phyloP scores from a whole-genome alignment of 768 basidiomycete genomes.

The Leucocoprinus birnbaumii region DNA sequence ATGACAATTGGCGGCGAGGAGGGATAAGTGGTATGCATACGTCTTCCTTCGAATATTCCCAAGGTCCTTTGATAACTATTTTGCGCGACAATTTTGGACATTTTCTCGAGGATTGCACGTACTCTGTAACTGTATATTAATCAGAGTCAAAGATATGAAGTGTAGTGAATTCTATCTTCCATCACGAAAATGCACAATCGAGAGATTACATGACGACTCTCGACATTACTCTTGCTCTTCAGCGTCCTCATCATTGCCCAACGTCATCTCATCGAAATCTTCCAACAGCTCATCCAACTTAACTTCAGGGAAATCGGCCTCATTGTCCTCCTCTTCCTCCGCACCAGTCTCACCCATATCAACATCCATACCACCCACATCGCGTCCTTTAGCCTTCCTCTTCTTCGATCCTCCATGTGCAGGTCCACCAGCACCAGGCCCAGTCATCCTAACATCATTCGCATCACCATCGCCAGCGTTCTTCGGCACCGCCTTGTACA shows the following conservation, averaged over 20 bases:
- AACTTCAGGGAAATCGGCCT: slow-evolving; percentile 87
- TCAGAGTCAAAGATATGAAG: no score
- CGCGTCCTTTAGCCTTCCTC: slow-evolving; percentile 44
- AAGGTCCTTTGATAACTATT: no score
- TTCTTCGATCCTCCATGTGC: slow-evolving; percentile 16
- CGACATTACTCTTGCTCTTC: background rate
- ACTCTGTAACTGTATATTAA: no score
- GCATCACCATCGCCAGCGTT: slow-evolving; percentile 26
- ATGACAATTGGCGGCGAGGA: no score
- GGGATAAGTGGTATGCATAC: no score
- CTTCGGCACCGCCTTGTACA: slow-evolving; percentile 59
- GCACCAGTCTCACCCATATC: slow-evolving; percentile 20
- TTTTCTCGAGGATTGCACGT: no score
- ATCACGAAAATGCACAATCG: no score
- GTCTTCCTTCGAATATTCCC: no score
- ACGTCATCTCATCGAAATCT: slow-evolving; percentile 88
- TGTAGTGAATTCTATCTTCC: no score
- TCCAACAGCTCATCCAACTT: slow-evolving; percentile 84
- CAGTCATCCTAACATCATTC: slow-evolving; percentile 49
- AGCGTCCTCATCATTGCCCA: slow-evolving; percentile 38
- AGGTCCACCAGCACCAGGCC: slow-evolving; percentile 32
- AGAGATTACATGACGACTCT: no score
- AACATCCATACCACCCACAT: slow-evolving; percentile 71
- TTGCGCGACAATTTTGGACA: no score
- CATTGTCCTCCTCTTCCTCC: slow-evolving; percentile 57